Percentiles rank a stretch among this genome's conserved stretches.
These are phyloP conservation scores for Monosporascus sp. DNA, from an alignment of 2,329 filamentous ascomycete species.

Conservation along the genomic window DNA sequence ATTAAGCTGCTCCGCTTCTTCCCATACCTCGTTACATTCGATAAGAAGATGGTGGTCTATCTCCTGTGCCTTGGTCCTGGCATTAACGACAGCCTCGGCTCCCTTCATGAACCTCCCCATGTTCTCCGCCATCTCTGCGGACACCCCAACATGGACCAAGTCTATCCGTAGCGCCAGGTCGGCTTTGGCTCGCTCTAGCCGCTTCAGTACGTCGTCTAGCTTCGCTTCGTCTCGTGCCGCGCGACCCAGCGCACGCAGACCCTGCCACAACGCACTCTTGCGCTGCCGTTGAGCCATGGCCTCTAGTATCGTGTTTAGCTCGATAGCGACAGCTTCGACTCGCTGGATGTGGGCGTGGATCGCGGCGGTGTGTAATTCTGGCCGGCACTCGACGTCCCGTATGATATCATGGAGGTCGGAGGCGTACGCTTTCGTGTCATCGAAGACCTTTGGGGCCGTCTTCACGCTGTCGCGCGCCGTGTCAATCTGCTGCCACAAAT, in stretches of 20 bases:
- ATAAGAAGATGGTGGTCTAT: no score
- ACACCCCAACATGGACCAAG: not conserved
- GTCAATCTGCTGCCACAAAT: constrained; percentile 4
- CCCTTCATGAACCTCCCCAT: not conserved
- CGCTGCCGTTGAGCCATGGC: not conserved
- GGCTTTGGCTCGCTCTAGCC: not conserved
- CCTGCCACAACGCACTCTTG: not conserved
- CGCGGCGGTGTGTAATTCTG: not conserved
- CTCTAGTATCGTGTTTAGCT: not conserved
- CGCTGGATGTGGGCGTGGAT: not conserved
- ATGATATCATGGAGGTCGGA: not conserved
- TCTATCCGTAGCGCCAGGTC: not conserved
- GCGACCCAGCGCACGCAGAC: not conserved
- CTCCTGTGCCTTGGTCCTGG: no score
- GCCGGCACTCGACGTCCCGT: not conserved
- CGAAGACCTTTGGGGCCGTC: not conserved
- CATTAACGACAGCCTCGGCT: no score
- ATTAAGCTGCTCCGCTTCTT: not conserved
- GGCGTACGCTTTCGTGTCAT: not conserved
- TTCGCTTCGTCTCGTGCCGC: not conserved
- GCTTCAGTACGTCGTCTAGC: not conserved
- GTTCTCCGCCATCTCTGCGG: not conserved
- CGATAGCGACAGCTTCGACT: not conserved
- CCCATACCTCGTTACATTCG: not conserved
- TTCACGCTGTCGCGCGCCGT: not conserved